Percentiles rank a stretch among this genome's conserved stretches.
Conservation (phyloP, 139 green algal genomes). For the Micromonas pusilla region DNA sequence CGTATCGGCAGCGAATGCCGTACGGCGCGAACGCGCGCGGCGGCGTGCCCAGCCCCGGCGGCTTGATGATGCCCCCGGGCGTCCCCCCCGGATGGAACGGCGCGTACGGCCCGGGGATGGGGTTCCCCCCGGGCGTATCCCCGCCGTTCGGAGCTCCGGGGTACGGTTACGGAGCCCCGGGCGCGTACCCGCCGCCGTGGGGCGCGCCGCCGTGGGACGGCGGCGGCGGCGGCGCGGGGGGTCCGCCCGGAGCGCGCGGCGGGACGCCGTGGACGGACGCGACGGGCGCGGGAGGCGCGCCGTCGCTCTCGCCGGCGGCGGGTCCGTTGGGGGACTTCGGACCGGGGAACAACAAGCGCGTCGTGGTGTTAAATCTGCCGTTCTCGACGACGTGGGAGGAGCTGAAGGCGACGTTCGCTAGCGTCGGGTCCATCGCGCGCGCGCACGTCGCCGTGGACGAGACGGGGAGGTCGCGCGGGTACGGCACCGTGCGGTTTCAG, state of each 20-base stretch:
- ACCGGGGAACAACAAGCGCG: slow-evolving; percentile 16
- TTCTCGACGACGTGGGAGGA: slow-evolving; percentile 52
- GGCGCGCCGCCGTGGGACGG: too few species aligned
- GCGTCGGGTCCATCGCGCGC: slow-evolving; percentile 37
- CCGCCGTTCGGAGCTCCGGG: background rate
- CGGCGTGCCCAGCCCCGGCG: background rate
- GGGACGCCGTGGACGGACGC: too few species aligned
- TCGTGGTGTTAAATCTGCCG: slow-evolving; percentile 59
- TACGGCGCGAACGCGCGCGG: background rate
- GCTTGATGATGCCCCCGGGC: background rate
- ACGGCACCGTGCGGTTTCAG: slow-evolving; percentile 85
- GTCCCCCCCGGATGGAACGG: too few species aligned
- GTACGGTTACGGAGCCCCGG: too few species aligned
- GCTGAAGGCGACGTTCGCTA: slow-evolving; percentile 52
- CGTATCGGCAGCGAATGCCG: background rate
- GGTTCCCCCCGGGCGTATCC: background rate
- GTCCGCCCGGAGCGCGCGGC: too few species aligned
- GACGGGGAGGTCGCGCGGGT: slow-evolving; percentile 48
- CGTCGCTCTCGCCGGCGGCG: too few species aligned
- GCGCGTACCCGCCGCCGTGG: too few species aligned
- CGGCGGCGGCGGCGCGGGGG: too few species aligned
- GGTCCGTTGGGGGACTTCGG: background rate
- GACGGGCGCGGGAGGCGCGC: too few species aligned
- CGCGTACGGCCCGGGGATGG: background rate
- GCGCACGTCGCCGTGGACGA: slow-evolving; percentile 41